A percentile compares a stretch with the other conserved stretches of the same genome.
Conservation (phyloP, 352 stramenopile genomes). For the Globisporangium barbulae region DNA sequence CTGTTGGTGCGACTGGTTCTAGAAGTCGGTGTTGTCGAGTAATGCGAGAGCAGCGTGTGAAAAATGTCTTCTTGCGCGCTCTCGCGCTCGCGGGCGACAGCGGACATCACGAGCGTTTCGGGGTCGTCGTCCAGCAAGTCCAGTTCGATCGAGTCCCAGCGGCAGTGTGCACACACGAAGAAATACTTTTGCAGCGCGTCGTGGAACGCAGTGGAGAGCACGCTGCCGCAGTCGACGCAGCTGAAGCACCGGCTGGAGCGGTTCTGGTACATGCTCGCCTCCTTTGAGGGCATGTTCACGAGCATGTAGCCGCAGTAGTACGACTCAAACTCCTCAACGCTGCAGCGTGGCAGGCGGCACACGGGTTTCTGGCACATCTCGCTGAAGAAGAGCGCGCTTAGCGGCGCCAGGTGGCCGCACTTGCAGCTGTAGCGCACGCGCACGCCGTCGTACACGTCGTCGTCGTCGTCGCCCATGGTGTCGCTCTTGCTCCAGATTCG, state of each 20-base stretch:
- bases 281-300: conserved; percentile 86
- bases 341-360: conserved; percentile 63
- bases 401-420: conserved; percentile 60
- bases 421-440: conserved; percentile 69
- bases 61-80: conserved; percentile 70
- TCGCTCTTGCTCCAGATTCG: conserved; percentile 2
- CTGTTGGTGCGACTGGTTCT: conserved; percentile 14
- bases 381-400: conserved; percentile 70
- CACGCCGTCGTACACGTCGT: conserved; percentile 28
- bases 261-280: conserved; percentile 86
- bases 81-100: conserved; percentile 74
- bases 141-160: conserved; percentile 78
- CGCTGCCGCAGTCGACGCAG: conserved; percentile 59
- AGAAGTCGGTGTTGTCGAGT: conserved; percentile 26
- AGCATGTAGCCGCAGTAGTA: conserved; percentile 86
- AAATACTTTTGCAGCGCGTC: conserved; percentile 58
- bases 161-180: conserved; percentile 81
- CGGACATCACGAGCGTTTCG: conserved; percentile 81
- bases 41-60: conserved; percentile 61
- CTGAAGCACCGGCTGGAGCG: conserved; percentile 82
- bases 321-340: conserved; percentile 84
- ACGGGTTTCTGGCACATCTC: conserved; percentile 74
- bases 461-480: conserved; percentile 10
- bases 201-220: conserved; percentile 72
- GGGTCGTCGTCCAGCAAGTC: conserved; percentile 69